Conservation (phyloP, 1,139 yeast species). For the Arxiozyma bovina region DNA sequence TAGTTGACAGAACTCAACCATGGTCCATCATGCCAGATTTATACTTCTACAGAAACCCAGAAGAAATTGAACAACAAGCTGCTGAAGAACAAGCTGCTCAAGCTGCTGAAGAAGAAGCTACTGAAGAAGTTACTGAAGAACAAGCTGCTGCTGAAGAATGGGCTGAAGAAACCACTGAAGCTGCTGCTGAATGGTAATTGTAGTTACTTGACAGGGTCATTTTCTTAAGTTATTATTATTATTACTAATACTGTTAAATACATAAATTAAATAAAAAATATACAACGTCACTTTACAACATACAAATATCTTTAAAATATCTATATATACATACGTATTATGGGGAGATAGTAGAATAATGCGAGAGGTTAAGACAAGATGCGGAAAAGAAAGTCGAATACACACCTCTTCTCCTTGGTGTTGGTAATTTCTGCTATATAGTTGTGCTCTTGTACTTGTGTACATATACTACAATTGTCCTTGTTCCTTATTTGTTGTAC, state of each 20-base stretch:
- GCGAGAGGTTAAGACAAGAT: background rate
- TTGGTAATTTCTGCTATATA: background rate
- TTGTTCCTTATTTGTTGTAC: too few relatives aligned
- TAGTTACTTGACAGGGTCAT: slow-evolving; percentile 3
- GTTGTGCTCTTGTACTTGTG: background rate
- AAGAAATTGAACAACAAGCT: slow-evolving; percentile 87
- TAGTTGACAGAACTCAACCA: slow-evolving; percentile 92
- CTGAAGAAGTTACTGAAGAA: slow-evolving; percentile 56
- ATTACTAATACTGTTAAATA: slow-evolving; percentile 1
- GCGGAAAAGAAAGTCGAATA: too few relatives aligned
- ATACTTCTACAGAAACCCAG: slow-evolving; percentile 99
- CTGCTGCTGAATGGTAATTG: slow-evolving; percentile 35
- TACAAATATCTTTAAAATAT: background rate
- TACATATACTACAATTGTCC: background rate
- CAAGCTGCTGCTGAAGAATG: slow-evolving; percentile 62
- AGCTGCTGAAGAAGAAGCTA: slow-evolving; percentile 52
- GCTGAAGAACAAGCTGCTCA: slow-evolving; percentile 53
- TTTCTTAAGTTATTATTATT: slow-evolving; percentile 2
- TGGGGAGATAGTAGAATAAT: background rate
- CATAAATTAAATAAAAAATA: slow-evolving; percentile 2
- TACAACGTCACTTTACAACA: slow-evolving; percentile 2
- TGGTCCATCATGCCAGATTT: slow-evolving; percentile 99
- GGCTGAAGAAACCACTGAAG: slow-evolving; percentile 59
- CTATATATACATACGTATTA: too few relatives aligned
- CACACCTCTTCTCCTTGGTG: background rate